A percentile compares a stretch with the other conserved stretches of the same genome.
Evolutionary conservation across 371 early-diverging fungal species (phyloP).

Genomic region (Zychaea mexicana): DNA sequence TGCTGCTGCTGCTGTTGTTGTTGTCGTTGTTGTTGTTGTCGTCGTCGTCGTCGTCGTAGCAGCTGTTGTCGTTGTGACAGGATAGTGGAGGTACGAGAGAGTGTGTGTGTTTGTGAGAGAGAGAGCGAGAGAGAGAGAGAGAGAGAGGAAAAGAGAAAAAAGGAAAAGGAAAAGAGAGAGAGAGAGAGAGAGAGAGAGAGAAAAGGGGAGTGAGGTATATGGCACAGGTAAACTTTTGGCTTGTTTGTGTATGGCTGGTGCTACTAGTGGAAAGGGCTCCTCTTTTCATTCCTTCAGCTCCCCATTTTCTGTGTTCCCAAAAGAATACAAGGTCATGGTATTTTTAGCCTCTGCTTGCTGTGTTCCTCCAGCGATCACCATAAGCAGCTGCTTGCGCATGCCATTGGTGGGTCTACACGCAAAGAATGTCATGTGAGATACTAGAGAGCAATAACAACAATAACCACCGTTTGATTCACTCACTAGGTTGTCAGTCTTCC

Average conservation of each 20-base stretch:
- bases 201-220: neutral
- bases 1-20: neutral
- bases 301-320: neutral
- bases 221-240: too few species aligned
- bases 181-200: neutral
- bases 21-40: neutral
- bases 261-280: neutral
- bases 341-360: constrained; percentile 9
- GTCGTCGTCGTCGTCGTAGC: neutral
- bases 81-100: too few species aligned
- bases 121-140: neutral
- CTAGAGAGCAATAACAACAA: neutral
- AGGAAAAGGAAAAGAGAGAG: constrained; percentile 4
- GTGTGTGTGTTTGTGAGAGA: neutral
- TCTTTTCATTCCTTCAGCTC: constrained; percentile 4
- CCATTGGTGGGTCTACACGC: constrained; percentile 6
- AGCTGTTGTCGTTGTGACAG: neutral
- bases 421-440: neutral
- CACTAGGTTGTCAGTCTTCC: constrained; percentile 1
- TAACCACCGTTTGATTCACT: neutral
- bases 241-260: too few species aligned
- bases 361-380: constrained; percentile 3
- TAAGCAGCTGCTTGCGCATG: constrained; percentile 3
- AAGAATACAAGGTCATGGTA: neutral
- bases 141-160: neutral